Base-by-base conservation (phyloP, 495 filamentous ascomycete species). In the Thozetella sp. region DNA sequence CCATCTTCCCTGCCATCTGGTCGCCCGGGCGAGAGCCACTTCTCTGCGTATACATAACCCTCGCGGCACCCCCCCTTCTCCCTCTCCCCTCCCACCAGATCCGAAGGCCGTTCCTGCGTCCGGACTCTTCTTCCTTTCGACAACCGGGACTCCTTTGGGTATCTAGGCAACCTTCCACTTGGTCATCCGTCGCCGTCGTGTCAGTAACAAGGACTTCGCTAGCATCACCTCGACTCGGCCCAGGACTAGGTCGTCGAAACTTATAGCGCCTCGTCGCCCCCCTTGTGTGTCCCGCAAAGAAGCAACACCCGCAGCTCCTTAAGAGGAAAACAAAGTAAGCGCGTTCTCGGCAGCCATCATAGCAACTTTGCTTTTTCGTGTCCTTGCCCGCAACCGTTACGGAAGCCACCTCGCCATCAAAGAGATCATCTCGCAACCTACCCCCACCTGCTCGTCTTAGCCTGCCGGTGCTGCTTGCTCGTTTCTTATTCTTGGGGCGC, bases 1-100 rank as follows among this genome's bases (percentile, higher is more conserved):
- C n/a, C 43, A 48, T 48, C 43, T 48, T 48, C 11, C 43, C 43
- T 48, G 43, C 43, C 43, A 48, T 48, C 43, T 48, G 43, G 43
- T 48, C 43, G n/a, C 43, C 6, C 43, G 6, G n/a, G 25, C 13
- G 22, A 43, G 46, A 13, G n/a, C 46, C 55, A 27, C 53, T 46
- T 57, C 55, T 22, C 11, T 48, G 43, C 43, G 43, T 48, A 48
- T 48, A 48, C 43, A 48, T 48, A 48, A 10, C 6, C 43, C 43
- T 15, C 43, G 43, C n/a, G 4, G n/a, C n/a, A n/a, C 43, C 43
- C 43, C 12, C 30, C 6, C 15, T 15, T 15, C 30, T 6, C 15
- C 30, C 6, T 37, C 30, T 15, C 30, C 6, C 15, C 20, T 48
- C 43, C 43, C 9, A 20, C 11, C 20, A 48, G 43, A 48, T 48